Percentiles rank a stretch among this genome's conserved stretches.
These are phyloP conservation scores for Lodderomyces orthopsilosis DNA, from an alignment of 1,139 yeast species.

Conservation along the genomic window DNA sequence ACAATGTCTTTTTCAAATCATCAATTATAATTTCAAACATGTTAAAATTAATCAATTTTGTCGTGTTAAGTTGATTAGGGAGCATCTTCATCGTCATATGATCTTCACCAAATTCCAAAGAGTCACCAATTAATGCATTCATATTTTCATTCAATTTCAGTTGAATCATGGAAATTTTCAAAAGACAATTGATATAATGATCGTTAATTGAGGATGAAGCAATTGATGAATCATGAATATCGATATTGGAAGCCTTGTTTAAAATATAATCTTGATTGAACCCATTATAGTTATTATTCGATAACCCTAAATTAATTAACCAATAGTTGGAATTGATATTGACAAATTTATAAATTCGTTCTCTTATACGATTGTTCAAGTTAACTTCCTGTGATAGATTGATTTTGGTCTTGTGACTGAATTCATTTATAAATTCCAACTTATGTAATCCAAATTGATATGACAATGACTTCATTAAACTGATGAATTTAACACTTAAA, in stretches of 20 bases:
- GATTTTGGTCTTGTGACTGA: constrained; percentile 43
- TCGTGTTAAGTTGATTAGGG: constrained; percentile 22
- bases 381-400: constrained; percentile 32
- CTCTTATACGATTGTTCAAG: constrained; percentile 37
- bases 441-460: constrained; percentile 47
- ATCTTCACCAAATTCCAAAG: constrained; percentile 11
- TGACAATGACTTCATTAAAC: constrained; percentile 41
- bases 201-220: constrained; percentile 20
- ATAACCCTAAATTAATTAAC: constrained; percentile 41
- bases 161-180: constrained; percentile 42
- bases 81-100: constrained; percentile 9
- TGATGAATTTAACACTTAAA: constrained; percentile 37
- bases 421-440: constrained; percentile 42
- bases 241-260: constrained; percentile 33
- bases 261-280: constrained; percentile 43
- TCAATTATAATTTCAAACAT: constrained; percentile 45
- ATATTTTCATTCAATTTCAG: constrained; percentile 42
- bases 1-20: constrained; percentile 24
- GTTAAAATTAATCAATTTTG: constrained; percentile 36
- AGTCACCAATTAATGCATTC: constrained; percentile 28
- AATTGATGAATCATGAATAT: constrained; percentile 16
- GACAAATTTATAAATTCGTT: constrained; percentile 44
- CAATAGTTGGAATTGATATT: constrained; percentile 46
- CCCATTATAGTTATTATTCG: constrained; percentile 40
- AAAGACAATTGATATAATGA: constrained; percentile 37